Evolutionary conservation across 192 early-diverging fungal genomes (phyloP).

Genomic region (Coemansia sp.): DNA sequence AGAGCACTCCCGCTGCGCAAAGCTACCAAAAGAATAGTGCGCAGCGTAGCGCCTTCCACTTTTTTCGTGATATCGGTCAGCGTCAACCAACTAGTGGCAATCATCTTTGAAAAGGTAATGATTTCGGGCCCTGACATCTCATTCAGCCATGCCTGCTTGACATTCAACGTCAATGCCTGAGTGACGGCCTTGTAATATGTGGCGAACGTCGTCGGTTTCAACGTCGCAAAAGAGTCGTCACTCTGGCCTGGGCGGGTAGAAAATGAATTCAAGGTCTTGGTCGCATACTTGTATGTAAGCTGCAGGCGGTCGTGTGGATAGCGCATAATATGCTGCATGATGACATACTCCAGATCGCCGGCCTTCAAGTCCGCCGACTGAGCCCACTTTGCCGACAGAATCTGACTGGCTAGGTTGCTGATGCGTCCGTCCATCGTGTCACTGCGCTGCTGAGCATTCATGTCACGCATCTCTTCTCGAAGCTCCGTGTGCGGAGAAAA

Average conservation of each 20-base stretch:
- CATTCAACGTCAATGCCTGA: slow-evolving; percentile 17
- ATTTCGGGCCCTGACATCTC: slow-evolving; percentile 22
- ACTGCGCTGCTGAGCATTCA: slow-evolving; percentile 23
- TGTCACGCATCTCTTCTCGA: slow-evolving; percentile 1
- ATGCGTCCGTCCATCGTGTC: slow-evolving; percentile 48
- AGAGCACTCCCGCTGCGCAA: slow-evolving; percentile 36
- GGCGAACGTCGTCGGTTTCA: slow-evolving; percentile 32
- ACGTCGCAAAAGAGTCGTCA: slow-evolving; percentile 1
- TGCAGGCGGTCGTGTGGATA: slow-evolving; percentile 37
- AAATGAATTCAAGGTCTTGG: slow-evolving; percentile 16
- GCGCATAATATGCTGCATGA: slow-evolving; percentile 37
- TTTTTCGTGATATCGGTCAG: slow-evolving; percentile 40
- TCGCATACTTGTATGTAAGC: slow-evolving; percentile 31
- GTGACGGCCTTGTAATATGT: slow-evolving; percentile 38
- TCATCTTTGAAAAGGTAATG: slow-evolving; percentile 19
- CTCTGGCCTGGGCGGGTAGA: background rate
- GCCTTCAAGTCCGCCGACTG: slow-evolving; percentile 15
- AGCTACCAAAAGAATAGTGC: slow-evolving; percentile 17
- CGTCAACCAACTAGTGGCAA: slow-evolving; percentile 36
- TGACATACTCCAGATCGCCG: slow-evolving; percentile 33
- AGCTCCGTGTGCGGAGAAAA: slow-evolving; percentile 22
- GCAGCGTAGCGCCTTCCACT: slow-evolving; percentile 14
- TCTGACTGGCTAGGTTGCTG: slow-evolving; percentile 25
- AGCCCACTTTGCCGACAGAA: slow-evolving; percentile 30
- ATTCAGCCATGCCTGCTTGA: slow-evolving; percentile 16